Conservation (phyloP, 2,329 filamentous ascomycete genomes). For the Diaporthe caulivora region DNA sequence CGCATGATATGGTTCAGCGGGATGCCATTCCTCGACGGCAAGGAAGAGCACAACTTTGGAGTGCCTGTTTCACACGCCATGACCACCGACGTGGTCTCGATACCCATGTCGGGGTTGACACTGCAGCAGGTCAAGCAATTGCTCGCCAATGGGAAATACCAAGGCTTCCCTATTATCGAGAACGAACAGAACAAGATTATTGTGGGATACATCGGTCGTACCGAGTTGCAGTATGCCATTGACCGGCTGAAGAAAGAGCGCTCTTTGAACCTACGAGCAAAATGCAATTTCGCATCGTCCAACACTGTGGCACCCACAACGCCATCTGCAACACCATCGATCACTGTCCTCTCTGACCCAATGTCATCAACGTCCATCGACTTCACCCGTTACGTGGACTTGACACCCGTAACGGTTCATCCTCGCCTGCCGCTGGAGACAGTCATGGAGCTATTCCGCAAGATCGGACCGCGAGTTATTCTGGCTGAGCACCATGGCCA, state of each 20-base stretch:
- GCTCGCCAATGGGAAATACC: slow-evolving; percentile 82
- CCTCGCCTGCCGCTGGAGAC: slow-evolving; percentile 93
- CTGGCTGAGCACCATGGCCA: slow-evolving; percentile 90
- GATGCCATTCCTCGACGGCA: slow-evolving; percentile 96
- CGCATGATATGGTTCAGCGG: slow-evolving; percentile 99
- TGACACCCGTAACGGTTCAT: slow-evolving; percentile 90
- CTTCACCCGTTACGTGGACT: slow-evolving; percentile 88
- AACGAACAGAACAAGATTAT: slow-evolving; percentile 77
- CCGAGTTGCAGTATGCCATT: slow-evolving; percentile 91
- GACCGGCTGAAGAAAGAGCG: slow-evolving; percentile 81
- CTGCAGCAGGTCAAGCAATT: slow-evolving; percentile 83
- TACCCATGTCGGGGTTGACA: slow-evolving; percentile 80
- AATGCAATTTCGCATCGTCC: slow-evolving; percentile 78
- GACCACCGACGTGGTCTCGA: slow-evolving; percentile 79
- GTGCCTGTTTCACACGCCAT: slow-evolving; percentile 93
- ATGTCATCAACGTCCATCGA: slow-evolving; percentile 68
- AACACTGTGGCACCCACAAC: slow-evolving; percentile 40
- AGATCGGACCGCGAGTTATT: slow-evolving; percentile 94
- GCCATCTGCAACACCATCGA: slow-evolving; percentile 56
- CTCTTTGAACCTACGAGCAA: slow-evolving; percentile 74
- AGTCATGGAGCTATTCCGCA: slow-evolving; percentile 98
- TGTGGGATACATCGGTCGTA: slow-evolving; percentile 92
- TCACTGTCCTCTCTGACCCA: slow-evolving; percentile 55
- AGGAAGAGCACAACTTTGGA: slow-evolving; percentile 96
- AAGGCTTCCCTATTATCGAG: slow-evolving; percentile 93